A percentile compares a stretch with the other conserved stretches of the same genome.
These are phyloP conservation scores for Malania oleifera DNA, from an alignment of 164 flowering plant species.

Conservation along the genomic window DNA sequence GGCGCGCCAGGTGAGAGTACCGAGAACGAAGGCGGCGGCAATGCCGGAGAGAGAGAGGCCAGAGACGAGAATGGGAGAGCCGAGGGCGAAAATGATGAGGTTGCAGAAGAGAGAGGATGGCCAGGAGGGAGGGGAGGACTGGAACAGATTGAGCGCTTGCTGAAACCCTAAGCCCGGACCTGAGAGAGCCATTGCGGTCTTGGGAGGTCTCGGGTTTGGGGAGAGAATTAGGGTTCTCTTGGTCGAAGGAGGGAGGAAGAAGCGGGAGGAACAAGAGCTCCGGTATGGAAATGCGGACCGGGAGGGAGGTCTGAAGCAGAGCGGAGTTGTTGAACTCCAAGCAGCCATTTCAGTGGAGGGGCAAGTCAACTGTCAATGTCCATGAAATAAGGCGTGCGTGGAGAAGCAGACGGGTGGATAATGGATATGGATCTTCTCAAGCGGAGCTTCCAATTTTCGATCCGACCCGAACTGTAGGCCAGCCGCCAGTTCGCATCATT, in stretches of 20 bases:
- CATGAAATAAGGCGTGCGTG: too few relatives aligned
- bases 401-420: too few relatives aligned
- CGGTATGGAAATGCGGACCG: too few relatives aligned
- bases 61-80: conserved; percentile 68
- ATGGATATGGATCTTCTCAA: too few relatives aligned
- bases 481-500: too few relatives aligned
- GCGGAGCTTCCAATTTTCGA: too few relatives aligned
- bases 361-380: too few relatives aligned
- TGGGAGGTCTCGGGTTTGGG: background rate
- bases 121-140: conserved; percentile 76
- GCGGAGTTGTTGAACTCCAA: too few relatives aligned
- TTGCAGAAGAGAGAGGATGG: conserved; percentile 62
- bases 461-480: too few relatives aligned
- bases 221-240: background rate
- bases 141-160: conserved; percentile 34
- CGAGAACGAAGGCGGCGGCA: conserved; percentile 78
- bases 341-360: too few relatives aligned
- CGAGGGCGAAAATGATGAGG: conserved; percentile 60
- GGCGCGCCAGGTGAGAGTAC: conserved; percentile 89
- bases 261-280: too few relatives aligned
- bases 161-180: conserved; percentile 12
- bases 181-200: conserved; percentile 5
- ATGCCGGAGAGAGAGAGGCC: conserved; percentile 79
- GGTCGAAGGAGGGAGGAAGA: background rate
- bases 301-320: too few relatives aligned